Percentiles rank a stretch among this genome's conserved stretches.
Evolutionary conservation across 1,139 yeast genomes (phyloP).

Genomic region (Chernovozyma sophiae-reginae): DNA sequence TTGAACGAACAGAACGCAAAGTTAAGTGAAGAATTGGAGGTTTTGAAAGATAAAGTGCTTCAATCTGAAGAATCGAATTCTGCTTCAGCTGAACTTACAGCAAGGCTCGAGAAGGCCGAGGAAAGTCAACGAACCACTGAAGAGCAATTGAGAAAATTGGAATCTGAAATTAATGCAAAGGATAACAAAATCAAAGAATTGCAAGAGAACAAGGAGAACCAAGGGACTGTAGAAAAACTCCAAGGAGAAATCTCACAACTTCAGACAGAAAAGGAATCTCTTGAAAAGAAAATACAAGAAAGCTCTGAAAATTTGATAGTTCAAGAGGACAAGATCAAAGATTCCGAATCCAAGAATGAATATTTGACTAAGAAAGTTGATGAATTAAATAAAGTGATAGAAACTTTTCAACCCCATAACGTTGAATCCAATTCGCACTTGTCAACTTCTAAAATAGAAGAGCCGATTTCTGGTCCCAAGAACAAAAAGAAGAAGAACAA

Average conservation of each 20-base stretch:
- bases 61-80: neutral
- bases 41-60: neutral
- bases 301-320: neutral
- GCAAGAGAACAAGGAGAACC: slow-evolving; percentile 1
- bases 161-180: neutral
- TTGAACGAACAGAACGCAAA: slow-evolving; percentile 1
- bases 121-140: neutral
- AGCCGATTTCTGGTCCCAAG: neutral
- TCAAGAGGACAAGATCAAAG: neutral
- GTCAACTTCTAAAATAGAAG: neutral
- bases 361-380: neutral
- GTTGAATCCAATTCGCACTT: neutral
- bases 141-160: slow-evolving; percentile 1
- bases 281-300: neutral
- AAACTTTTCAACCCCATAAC: neutral
- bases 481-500: slow-evolving; percentile 6
- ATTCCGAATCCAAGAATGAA: neutral
- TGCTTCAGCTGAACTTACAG: neutral
- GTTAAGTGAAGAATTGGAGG: slow-evolving; percentile 10
- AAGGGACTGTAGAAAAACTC: neutral
- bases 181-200: slow-evolving; percentile 1
- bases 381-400: neutral
- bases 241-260: neutral
- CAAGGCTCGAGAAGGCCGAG: neutral
- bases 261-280: neutral